These are phyloP conservation scores for Thermothielavioides terrestris DNA, from an alignment of 495 filamentous ascomycete genomes.

Conservation along the genomic window DNA sequence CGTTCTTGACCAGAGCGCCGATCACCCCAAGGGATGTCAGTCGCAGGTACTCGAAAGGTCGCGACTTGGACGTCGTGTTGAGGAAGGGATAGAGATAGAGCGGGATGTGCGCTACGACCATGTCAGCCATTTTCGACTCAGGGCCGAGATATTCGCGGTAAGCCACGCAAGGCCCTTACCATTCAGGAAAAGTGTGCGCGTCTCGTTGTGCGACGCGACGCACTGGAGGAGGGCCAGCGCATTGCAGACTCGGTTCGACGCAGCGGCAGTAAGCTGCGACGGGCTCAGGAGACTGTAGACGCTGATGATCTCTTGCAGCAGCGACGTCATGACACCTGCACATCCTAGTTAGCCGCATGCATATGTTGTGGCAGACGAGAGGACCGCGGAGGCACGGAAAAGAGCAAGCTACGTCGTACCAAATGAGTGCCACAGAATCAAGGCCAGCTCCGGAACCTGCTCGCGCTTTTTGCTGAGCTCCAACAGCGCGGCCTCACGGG, in stretches of 20 bases:
- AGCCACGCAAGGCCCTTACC: slow-evolving; percentile 44
- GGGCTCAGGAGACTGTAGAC: slow-evolving; percentile 96
- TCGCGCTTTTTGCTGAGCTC: slow-evolving; percentile 98
- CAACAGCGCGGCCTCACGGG: slow-evolving; percentile 82
- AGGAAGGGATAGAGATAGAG: slow-evolving; percentile 98
- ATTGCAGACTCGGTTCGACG: slow-evolving; percentile 96
- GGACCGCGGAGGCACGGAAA: neutral
- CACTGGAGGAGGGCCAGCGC: slow-evolving; percentile 94
- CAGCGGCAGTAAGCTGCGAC: slow-evolving; percentile 90
- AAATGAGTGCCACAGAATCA: slow-evolving; percentile 98
- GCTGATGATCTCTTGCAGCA: slow-evolving; percentile 97
- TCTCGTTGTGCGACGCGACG: slow-evolving; percentile 96
- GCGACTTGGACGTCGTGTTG: slow-evolving; percentile 97
- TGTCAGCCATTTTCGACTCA: slow-evolving; percentile 14
- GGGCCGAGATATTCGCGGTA: neutral
- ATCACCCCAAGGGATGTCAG: slow-evolving; percentile 98
- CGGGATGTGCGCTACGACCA: slow-evolving; percentile 78
- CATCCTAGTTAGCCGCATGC: slow-evolving; percentile 7
- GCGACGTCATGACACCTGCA: slow-evolving; percentile 91
- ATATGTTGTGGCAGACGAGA: neutral
- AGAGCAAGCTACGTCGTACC: slow-evolving; percentile 48
- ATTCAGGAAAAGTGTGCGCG: slow-evolving; percentile 80
- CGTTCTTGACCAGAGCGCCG: slow-evolving; percentile 96
- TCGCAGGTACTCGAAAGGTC: slow-evolving; percentile 96
- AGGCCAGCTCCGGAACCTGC: slow-evolving; percentile 90